Evolutionary conservation across 2,329 filamentous ascomycete species (phyloP), one percentile per base, ranked within the genome.

Genomic region (Venturia effusa): DNA sequence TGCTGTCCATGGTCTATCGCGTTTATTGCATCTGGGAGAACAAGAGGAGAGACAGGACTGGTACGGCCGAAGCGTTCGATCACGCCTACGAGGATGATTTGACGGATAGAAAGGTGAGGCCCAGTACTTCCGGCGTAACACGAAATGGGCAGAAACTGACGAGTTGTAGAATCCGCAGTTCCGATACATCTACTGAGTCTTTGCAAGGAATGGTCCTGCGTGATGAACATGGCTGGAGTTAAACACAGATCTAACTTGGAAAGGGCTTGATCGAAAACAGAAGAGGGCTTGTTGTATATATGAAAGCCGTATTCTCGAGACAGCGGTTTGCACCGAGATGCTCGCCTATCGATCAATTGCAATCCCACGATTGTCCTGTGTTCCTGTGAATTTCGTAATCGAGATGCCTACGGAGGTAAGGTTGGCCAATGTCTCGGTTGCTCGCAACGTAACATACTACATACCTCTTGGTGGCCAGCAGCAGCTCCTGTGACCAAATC

Each of bases 61-160:
- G 78, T 2, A 74, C 72, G 11, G 63, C 73, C n/a, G 80, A 83
- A 69, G 79, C 74, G 1, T 83, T 77, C 59, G 80, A 82, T 57
- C 76, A 82, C 68, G 80, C 80, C 0, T 82, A 80, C 64, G 78
- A 82, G 61, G 80, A 83, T 68, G 79, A 81, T 66, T 71, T 81
- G 51, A 82, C 79, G 5, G 79, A 82, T 67, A 75, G 68, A 60
- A 76, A 62, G 61, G 61, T 62, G 34, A 34, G 45, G 24, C n/a
- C n/a, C n/a, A 19, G 7, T 37, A 24, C 10, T 39, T 41, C 32
- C 11, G 19, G 27, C 4, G n/a, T 59, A n/a, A 40, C 13, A 39
- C n/a, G 11, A 39, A 19, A 17, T n/a, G 7, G 22, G 30, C 22
- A 5, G 19, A 59, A 59, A 24, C 34, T 59, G 32, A 59, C 19